Evolutionary conservation across 768 basidiomycete species (phyloP).

Genomic region (Collybiopsis luxurians): DNA sequence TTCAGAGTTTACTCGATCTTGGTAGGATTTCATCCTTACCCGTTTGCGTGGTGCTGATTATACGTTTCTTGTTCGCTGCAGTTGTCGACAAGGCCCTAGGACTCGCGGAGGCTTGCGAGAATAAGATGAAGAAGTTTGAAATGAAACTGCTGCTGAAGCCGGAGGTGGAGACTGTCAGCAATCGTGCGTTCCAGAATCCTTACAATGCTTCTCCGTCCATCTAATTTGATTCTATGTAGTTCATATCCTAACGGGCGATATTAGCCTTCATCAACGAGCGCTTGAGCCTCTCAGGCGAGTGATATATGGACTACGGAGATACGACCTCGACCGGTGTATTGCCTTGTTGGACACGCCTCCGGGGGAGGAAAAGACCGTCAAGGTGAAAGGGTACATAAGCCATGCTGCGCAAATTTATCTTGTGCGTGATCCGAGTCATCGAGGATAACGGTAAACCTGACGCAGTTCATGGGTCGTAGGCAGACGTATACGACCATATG

Average conservation of each 20-base stretch:
- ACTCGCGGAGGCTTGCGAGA: constrained; percentile 65
- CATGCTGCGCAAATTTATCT: constrained; percentile 65
- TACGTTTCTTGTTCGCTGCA: too few species aligned
- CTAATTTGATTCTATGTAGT: constrained; percentile 37
- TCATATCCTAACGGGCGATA: constrained; percentile 73
- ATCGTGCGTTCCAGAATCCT: constrained; percentile 28
- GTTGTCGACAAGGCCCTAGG: constrained; percentile 65
- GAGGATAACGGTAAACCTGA: too few species aligned
- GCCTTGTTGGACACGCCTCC: constrained; percentile 47
- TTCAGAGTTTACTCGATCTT: constrained; percentile 60
- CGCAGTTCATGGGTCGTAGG: constrained; percentile 32
- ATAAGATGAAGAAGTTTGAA: constrained; percentile 57
- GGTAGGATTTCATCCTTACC: constrained; percentile 26
- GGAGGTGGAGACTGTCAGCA: constrained; percentile 56
- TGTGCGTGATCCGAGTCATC: too few species aligned
- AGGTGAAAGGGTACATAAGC: constrained; percentile 60
- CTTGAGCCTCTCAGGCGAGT: constrained; percentile 69
- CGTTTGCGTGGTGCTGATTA: too few species aligned
- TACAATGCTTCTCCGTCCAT: background rate
- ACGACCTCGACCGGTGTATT: constrained; percentile 65
- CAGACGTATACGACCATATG: constrained; percentile 72
- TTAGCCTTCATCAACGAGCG: constrained; percentile 71
- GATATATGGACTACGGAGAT: constrained; percentile 64
- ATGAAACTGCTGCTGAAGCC: constrained; percentile 57
- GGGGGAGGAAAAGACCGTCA: constrained; percentile 15